Evolutionary conservation across 345 rosid genomes (phyloP).

Genomic region (Litchi chinensis): DNA sequence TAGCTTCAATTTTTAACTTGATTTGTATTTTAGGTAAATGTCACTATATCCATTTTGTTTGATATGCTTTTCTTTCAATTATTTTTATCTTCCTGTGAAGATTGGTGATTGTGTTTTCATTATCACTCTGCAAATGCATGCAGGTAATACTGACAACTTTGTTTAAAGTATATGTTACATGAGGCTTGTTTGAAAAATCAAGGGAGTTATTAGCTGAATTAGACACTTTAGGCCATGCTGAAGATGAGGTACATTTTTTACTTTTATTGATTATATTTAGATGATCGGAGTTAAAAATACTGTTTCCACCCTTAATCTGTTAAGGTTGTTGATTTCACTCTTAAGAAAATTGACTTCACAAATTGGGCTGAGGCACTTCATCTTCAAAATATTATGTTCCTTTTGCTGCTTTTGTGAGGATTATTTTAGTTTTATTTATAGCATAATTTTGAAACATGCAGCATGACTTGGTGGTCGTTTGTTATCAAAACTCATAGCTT

Average conservation of each 20-base stretch:
- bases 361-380: neutral
- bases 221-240: slow-evolving; percentile 68
- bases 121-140: slow-evolving; percentile 25
- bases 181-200: slow-evolving; percentile 84
- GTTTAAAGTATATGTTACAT: slow-evolving; percentile 83
- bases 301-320: no score
- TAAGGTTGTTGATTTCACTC: no score
- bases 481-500: neutral
- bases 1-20: neutral
- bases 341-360: neutral
- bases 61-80: neutral
- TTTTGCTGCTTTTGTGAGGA: neutral
- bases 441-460: neutral
- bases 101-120: slow-evolving; percentile 6
- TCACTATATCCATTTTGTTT: neutral
- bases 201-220: slow-evolving; percentile 65
- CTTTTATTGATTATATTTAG: no score
- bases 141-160: slow-evolving; percentile 91
- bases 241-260: slow-evolving; percentile 82
- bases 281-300: no score
- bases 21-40: neutral
- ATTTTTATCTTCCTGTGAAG: neutral
- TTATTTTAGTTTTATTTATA: neutral
- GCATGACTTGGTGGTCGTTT: neutral
- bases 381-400: neutral